phyloP scores from a whole-genome alignment of 371 early-diverging fungal genomes.

The Syncephalastrum monosporum region DNA sequence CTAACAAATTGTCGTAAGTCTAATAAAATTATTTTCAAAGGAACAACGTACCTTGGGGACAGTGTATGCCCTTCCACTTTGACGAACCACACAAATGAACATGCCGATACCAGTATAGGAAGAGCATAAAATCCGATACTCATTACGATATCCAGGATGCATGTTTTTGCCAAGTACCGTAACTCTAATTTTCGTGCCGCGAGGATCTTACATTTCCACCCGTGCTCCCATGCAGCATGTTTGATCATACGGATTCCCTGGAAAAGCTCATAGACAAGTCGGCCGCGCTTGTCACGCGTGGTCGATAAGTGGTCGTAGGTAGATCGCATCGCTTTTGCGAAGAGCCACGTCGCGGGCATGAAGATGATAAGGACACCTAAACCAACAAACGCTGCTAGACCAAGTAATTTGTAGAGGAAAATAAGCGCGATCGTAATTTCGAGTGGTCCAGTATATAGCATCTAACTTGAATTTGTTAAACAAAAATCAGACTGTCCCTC shows the following conservation, averaged over 20 bases:
- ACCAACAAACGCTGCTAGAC: constrained; percentile 50
- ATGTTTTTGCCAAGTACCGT: constrained; percentile 35
- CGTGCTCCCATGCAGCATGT: constrained; percentile 67
- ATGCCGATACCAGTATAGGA: constrained; percentile 56
- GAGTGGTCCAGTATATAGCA: constrained; percentile 53
- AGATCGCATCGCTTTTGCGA: constrained; percentile 31
- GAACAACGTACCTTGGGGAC: constrained; percentile 23
- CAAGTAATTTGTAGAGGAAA: constrained; percentile 54
- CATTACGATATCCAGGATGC: constrained; percentile 40
- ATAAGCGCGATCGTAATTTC: constrained; percentile 46
- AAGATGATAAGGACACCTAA: constrained; percentile 48
- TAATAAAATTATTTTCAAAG: too few species aligned
- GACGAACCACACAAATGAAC: constrained; percentile 59
- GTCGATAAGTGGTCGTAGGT: constrained; percentile 17
- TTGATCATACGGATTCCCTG: constrained; percentile 72
- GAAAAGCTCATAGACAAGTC: constrained; percentile 55
- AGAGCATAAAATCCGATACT: constrained; percentile 42
- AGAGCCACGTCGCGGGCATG: constrained; percentile 57
- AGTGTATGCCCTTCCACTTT: constrained; percentile 50
- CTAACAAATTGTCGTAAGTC: constrained; percentile 3
- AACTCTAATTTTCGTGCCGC: constrained; percentile 57
- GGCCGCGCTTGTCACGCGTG: constrained; percentile 47
- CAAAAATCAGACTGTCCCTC: background rate
- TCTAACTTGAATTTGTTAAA: constrained; percentile 6
- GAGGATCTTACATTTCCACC: constrained; percentile 49